Evolutionary conservation across 2,329 filamentous ascomycete species (phyloP).

Genomic region (Oidium heveae): DNA sequence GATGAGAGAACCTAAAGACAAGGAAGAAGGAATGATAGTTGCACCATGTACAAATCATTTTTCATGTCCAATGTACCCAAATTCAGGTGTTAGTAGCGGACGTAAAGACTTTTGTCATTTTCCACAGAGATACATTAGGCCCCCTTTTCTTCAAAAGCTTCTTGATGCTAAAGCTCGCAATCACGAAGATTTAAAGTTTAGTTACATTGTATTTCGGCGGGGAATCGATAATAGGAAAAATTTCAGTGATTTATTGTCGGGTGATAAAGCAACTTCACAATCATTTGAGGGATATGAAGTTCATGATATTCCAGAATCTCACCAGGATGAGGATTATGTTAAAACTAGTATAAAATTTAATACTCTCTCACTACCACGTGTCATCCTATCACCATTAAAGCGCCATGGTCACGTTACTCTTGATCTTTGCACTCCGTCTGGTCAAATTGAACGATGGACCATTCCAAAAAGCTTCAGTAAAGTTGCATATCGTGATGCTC

Average conservation of each 20-base stretch:
- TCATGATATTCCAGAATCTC: slow-evolving; percentile 12
- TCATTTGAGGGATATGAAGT: slow-evolving; percentile 53
- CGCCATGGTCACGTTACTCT: slow-evolving; percentile 67
- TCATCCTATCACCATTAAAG: slow-evolving; percentile 63
- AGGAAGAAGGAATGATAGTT: slow-evolving; percentile 37
- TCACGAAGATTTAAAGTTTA: slow-evolving; percentile 77
- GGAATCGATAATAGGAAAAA: slow-evolving; percentile 29
- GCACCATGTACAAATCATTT: slow-evolving; percentile 74
- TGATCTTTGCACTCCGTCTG: slow-evolving; percentile 72
- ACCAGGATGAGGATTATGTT: slow-evolving; percentile 3
- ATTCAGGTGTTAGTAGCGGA: slow-evolving; percentile 41
- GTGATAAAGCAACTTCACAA: slow-evolving; percentile 28
- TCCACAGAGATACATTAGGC: slow-evolving; percentile 65
- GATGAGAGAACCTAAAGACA: slow-evolving; percentile 14
- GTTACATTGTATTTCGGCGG: slow-evolving; percentile 65
- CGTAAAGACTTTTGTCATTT: slow-evolving; percentile 86
- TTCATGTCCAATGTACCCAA: slow-evolving; percentile 68
- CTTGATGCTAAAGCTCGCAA: slow-evolving; percentile 45
- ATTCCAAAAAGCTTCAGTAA: slow-evolving; percentile 60
- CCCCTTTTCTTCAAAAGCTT: slow-evolving; percentile 55
- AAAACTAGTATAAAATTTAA: slow-evolving; percentile 15
- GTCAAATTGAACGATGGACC: slow-evolving; percentile 77
- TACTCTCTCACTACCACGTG: slow-evolving; percentile 49
- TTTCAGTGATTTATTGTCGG: slow-evolving; percentile 20
- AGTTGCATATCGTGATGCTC: slow-evolving; percentile 72